Base-by-base conservation (phyloP, 2,329 filamentous ascomycete species). In the Lecanoromycetidae sp. region DNA sequence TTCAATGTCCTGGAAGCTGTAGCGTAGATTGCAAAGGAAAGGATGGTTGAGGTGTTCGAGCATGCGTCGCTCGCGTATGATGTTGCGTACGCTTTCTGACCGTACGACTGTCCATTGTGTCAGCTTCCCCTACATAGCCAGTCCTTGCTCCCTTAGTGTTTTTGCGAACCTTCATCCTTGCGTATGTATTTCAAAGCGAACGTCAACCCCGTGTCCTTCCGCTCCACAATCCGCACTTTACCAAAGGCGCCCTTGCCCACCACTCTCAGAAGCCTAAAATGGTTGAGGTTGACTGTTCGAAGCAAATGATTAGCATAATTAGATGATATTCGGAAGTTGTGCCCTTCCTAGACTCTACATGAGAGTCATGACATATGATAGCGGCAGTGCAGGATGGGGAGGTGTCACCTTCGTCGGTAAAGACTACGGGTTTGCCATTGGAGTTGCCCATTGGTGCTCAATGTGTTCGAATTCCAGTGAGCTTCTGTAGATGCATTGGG, bases 1-100 rank as follows among this genome's bases (percentile, higher is more conserved):
- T 66, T 98, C 91, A 58, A 96, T 87, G 66, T 98, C 91, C 68
- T 98, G 91, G 63, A 98, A 98, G 68, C 88, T 95, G 70, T 96
- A 98, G 59, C 91, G 84, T 71, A 98, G 71, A 66, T 98, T 98
- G 71, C 90, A 96, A 57, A 98, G 84, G 65, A 96, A 98, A 22
- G 90, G 87, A 61, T 98, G 91, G 63, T 94, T 95, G 58, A 98
- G 76, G 64, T 96, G 87, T 69, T 98, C 88, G 61, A 98, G 77
- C 91, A 98, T 98, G 62, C 90, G 81, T 54, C 91, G 79, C 71
- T 98, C 91, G 57, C 91, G 82, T 61, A 98, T 91, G 57, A 98
- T 98, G 64, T 98, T 98, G 60, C 90, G 84, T 52, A 96, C 91
- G 63, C 90, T 96, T 66, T 96, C 91, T 53, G 88, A 94, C 61